Evolutionary conservation across 148 eudicot genomes (phyloP).

Genomic region (Cornus suecica): DNA sequence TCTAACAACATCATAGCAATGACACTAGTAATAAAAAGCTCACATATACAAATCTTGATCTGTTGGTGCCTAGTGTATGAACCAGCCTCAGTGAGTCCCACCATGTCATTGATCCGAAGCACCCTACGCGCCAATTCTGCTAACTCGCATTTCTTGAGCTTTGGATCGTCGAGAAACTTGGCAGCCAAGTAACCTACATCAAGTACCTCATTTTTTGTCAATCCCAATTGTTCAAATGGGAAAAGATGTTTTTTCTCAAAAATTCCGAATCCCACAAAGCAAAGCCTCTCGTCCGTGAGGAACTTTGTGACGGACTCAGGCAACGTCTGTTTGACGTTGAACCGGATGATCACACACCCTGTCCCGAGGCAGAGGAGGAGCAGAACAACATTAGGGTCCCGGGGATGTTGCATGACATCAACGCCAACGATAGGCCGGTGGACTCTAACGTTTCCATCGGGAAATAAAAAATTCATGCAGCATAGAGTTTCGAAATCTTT

Average conservation of each 20-base stretch:
- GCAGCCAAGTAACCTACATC: conserved; percentile 40
- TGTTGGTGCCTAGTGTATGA: conserved; percentile 30
- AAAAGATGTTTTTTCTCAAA: conserved; percentile 36
- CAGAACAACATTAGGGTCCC: conserved; percentile 22
- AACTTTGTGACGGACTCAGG: conserved; percentile 25
- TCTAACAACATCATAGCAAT: conserved; percentile 29
- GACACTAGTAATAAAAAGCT: conserved; percentile 31
- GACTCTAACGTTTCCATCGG: conserved; percentile 25
- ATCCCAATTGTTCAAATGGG: conserved; percentile 32
- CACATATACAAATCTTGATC: conserved; percentile 36
- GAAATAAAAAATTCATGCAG: conserved; percentile 35
- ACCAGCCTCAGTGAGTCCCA: conserved; percentile 28
- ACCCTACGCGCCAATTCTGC: conserved; percentile 34
- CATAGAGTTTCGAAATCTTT: conserved; percentile 33
- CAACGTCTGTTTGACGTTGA: conserved; percentile 20
- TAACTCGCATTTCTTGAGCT: conserved; percentile 21
- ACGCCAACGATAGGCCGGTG: conserved; percentile 34
- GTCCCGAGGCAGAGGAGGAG: conserved; percentile 33
- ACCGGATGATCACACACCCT: conserved; percentile 37
- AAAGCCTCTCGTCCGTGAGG: conserved; percentile 30
- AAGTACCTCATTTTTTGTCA: conserved; percentile 15
- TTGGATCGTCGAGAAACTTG: conserved; percentile 24
- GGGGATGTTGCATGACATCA: conserved; percentile 38
- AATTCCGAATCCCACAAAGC: conserved; percentile 35
- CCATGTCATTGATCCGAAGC: conserved; percentile 35